phyloP scores from a whole-genome alignment of 169 alveolate genomes.

The Miamiensis avidus region DNA sequence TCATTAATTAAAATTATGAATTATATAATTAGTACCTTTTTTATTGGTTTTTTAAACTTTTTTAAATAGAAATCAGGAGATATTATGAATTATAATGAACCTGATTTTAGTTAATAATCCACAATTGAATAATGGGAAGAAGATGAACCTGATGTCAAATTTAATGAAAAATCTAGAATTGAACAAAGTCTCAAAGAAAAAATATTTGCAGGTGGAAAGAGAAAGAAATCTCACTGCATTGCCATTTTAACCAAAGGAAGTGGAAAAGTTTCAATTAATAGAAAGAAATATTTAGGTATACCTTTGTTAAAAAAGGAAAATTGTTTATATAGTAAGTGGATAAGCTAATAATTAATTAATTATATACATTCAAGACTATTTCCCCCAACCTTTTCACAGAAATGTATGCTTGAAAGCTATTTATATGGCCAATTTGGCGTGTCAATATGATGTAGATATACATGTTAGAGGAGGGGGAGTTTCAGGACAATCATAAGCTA shows the following conservation, averaged over 20 bases:
- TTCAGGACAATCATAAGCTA: slow-evolving; percentile 20
- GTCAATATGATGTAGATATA: slow-evolving; percentile 18
- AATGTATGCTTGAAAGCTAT: slow-evolving; percentile 13
- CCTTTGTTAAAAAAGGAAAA: not conserved
- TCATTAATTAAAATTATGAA: not conserved
- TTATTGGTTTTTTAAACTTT: not conserved
- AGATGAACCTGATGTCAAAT: slow-evolving; percentile 6
- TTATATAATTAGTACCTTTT: no score
- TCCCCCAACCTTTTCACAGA: slow-evolving; percentile 14
- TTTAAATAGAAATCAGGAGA: slow-evolving; percentile 14
- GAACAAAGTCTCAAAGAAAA: not conserved
- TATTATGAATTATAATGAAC: not conserved
- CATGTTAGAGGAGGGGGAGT: slow-evolving; percentile 33
- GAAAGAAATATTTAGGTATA: not conserved
- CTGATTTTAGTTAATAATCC: not conserved
- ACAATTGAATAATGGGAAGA: not conserved
- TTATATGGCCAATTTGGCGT: not conserved
- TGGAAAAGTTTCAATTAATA: slow-evolving; percentile 20
- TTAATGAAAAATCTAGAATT: not conserved
- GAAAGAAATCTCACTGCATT: slow-evolving; percentile 19
- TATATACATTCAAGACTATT: not conserved
- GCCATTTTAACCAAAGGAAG: slow-evolving; percentile 15
- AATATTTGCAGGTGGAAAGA: slow-evolving; percentile 12
- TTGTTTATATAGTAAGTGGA: no score
- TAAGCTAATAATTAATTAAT: no score